Base-by-base conservation (phyloP, 1,284 basidiomycete genomes). In the Cutaneotrichosporon curvatum region DNA sequence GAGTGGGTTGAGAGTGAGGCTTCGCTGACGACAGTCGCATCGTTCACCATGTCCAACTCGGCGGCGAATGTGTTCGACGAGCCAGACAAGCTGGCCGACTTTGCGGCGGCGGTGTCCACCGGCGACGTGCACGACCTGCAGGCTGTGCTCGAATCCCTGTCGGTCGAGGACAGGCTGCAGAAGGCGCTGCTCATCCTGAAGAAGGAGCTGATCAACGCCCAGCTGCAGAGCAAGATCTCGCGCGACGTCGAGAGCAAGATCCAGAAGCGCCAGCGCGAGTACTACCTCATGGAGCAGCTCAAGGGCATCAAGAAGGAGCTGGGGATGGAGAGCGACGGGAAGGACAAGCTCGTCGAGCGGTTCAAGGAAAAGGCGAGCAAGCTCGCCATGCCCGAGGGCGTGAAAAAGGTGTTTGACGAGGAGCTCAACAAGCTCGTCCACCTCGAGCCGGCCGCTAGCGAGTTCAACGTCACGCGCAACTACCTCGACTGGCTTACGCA, bases 221-320 rank as follows among this genome's bases (percentile, higher is more conserved):
- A 97, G 69, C 75, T 97, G 37, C 94, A 97, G 73, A 84, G 81
- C 68, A 96, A 96, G 74, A 87, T 98, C 51, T 84, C 85, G 12
- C 81, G 88, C 34, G 94, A 98, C 60, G 91, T 98, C 19, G 91
- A 98, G 68, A 81, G 76, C 75, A 96, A 96, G 77, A 96, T 98
- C 53, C 90, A 90, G 40, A 97, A 97, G 73, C 79, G 92, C 14
- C 94, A 98, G 69, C 78, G 92, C 50, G 95, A 98, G 75, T 97
- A 95, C 67, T 97, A 95, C 72, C 77, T 99, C 49, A 92, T 90
- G 86, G 95, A 99, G 71, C 95, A 98, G 73, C 80, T 98, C 53
- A 96, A 95, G 73, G 91, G 89, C 2, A 98, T 99, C 74, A 97
- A 98, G 78, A 95, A 94, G 76, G 95, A 97, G 73, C 79, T 98